A percentile compares a stretch with the other conserved stretches of the same genome.
Evolutionary conservation across 1,139 yeast genomes (phyloP).

Genomic region (Schizosaccharomyces versatilis): DNA sequence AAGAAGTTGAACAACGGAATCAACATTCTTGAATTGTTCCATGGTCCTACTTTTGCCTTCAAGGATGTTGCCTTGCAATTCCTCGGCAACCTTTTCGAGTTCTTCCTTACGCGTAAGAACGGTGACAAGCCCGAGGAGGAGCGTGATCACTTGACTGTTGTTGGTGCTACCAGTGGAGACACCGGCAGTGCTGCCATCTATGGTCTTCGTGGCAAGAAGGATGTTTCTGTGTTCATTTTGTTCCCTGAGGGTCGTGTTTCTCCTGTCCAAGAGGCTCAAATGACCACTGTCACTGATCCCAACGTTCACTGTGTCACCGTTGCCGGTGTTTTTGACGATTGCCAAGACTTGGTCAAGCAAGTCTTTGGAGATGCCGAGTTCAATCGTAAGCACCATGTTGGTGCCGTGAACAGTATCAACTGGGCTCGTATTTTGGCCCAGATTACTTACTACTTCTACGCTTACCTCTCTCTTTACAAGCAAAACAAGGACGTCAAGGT

Average conservation of each 20-base stretch:
- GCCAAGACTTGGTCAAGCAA: conserved; percentile 88
- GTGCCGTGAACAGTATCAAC: conserved; percentile 93
- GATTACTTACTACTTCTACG: conserved; percentile 82
- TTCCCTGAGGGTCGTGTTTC: conserved; percentile 96
- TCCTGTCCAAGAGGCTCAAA: conserved; percentile 92
- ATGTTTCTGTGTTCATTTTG: conserved; percentile 81
- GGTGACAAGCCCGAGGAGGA: conserved; percentile 32
- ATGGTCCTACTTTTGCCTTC: conserved; percentile 97
- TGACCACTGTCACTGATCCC: conserved; percentile 89
- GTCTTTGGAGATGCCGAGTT: conserved; percentile 76
- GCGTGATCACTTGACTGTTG: conserved; percentile 73
- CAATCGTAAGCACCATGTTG: conserved; percentile 74
- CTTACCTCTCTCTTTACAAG: conserved; percentile 36
- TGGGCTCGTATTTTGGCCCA: conserved; percentile 98
- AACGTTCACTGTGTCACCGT: conserved; percentile 90
- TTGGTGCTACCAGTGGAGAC: conserved; percentile 97
- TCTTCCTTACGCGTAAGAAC: conserved; percentile 61
- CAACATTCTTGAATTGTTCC: conserved; percentile 75
- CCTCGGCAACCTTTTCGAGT: conserved; percentile 89
- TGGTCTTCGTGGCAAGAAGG: conserved; percentile 89
- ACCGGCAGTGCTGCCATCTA: conserved; percentile 98
- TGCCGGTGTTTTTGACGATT: conserved; percentile 90
- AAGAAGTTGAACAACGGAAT: conserved; percentile 37
- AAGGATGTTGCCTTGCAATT: conserved; percentile 96
- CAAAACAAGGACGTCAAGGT: conserved; percentile 23